Base-by-base conservation (phyloP, 257 asterid species). In the Scutellaria baicalensis region DNA sequence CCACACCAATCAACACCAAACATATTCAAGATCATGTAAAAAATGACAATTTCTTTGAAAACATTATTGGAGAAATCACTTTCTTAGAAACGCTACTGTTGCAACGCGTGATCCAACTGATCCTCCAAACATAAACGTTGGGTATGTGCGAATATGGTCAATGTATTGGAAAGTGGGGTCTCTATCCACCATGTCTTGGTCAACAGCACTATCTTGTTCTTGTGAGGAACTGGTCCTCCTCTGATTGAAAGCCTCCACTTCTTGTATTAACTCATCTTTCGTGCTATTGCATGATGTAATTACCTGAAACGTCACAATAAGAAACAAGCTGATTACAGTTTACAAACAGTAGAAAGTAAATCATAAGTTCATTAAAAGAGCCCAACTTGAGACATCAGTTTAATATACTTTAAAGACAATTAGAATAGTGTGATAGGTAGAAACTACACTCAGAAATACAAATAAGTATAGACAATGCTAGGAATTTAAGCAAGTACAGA, bases 91-190 rank as follows among this genome's bases (percentile, higher is more conserved):
- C 13, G 96, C 99, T 63, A 87, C 97, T 0, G 99, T 91, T 43
- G 99, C 99, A 56, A 93, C 99, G 9, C 99, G 94, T 1, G 99
- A 85, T 18, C 99, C 99, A 58, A 84, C 91, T 3, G 95, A 82
- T 61, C 99, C 99, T 66, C 96, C 97, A 65, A 93, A 91, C 82
- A 83, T 83, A 52, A 91, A 91, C 8, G 96, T 93, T 17, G 96
- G 99, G 69, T 89, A 93, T 2, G 97, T 71, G 67, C 95, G 97
- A 51, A 90, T 75, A 69, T 93, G 95, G 78, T 90, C 95, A 8
- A 91, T 39, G 64, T 91, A 87, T 18, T 82, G 91, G 82, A 93
- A 89, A 57, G 76, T 73, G 64, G 87, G 35, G 39, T 71, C 84
- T 64, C 83, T 81, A 66, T 77, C 56, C 8, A 57, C 70, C 4